A percentile compares a stretch with the other conserved stretches of the same genome.
Evolutionary conservation across 2,329 filamentous ascomycete genomes (phyloP).

Genomic region (Alternaria ethzedia): DNA sequence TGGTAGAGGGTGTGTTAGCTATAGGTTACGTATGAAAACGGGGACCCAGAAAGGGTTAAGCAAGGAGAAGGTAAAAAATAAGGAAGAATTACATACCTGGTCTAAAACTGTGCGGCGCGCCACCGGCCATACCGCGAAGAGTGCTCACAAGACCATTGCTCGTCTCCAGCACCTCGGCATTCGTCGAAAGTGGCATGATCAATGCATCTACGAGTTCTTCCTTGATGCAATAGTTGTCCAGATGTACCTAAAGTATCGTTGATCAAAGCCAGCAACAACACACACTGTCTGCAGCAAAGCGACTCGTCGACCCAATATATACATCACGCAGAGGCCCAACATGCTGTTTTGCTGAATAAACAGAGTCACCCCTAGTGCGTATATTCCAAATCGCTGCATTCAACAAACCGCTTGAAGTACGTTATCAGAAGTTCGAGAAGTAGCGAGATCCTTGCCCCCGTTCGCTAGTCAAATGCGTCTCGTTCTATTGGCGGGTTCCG

Average conservation of each 20-base stretch:
- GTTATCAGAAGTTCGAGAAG: background rate
- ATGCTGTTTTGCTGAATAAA: background rate
- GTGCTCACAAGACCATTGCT: conserved; percentile 36
- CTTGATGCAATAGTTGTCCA: no score
- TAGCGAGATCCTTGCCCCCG: background rate
- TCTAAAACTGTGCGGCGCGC: conserved; percentile 31
- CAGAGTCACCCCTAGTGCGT: background rate
- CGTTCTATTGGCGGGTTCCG: conserved; percentile 16
- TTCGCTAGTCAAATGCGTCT: conserved; percentile 18
- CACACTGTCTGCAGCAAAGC: no score
- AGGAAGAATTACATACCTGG: conserved; percentile 29
- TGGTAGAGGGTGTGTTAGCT: conserved; percentile 24
- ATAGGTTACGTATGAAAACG: background rate
- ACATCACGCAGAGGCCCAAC: background rate
- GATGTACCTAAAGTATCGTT: no score
- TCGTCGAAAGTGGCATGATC: conserved; percentile 42
- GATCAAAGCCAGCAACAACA: no score
- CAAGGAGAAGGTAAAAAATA: background rate
- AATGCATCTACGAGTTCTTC: background rate
- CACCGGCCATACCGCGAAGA: conserved; percentile 32
- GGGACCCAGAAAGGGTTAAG: background rate
- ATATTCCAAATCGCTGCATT: background rate
- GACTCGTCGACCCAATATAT: background rate
- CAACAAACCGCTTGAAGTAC: background rate
- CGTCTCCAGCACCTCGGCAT: conserved; percentile 33